A percentile compares a stretch with the other conserved stretches of the same genome.
Evolutionary conservation across 2,329 filamentous ascomycete genomes (phyloP).

Genomic region (Stagonosporopsis rhizophila): DNA sequence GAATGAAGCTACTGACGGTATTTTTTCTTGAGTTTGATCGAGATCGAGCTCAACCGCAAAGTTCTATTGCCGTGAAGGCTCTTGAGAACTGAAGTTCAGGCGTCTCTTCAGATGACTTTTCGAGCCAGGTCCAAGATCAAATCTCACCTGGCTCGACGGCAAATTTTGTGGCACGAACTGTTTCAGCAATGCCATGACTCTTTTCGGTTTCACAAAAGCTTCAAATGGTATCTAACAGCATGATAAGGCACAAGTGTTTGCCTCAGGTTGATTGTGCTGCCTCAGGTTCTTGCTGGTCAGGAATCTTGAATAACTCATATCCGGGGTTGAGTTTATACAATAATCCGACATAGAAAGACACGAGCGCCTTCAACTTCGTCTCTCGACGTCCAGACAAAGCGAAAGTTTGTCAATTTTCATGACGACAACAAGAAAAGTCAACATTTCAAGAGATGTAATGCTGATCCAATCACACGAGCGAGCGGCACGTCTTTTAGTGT

Average conservation of each 20-base stretch:
- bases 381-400: background rate
- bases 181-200: slow-evolving; percentile 30
- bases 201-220: slow-evolving; percentile 31
- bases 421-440: background rate
- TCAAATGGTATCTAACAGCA: slow-evolving; percentile 20
- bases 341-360: background rate
- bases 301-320: background rate
- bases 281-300: background rate
- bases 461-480: background rate
- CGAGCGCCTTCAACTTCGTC: background rate
- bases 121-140: background rate
- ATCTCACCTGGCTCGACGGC: background rate
- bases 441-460: too few species aligned
- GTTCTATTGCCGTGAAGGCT: too few species aligned
- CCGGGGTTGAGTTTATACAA: background rate
- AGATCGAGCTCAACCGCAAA: background rate
- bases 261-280: slow-evolving; percentile 14
- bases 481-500: background rate
- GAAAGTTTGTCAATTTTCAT: background rate
- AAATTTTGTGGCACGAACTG: slow-evolving; percentile 8
- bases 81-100: too few species aligned
- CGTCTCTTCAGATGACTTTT: background rate
- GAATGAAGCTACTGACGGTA: slow-evolving; percentile 9
- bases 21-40: background rate
- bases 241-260: slow-evolving; percentile 7